Base-by-base conservation (phyloP, 192 early-diverging fungal genomes). In the Spinellus fusiger region DNA sequence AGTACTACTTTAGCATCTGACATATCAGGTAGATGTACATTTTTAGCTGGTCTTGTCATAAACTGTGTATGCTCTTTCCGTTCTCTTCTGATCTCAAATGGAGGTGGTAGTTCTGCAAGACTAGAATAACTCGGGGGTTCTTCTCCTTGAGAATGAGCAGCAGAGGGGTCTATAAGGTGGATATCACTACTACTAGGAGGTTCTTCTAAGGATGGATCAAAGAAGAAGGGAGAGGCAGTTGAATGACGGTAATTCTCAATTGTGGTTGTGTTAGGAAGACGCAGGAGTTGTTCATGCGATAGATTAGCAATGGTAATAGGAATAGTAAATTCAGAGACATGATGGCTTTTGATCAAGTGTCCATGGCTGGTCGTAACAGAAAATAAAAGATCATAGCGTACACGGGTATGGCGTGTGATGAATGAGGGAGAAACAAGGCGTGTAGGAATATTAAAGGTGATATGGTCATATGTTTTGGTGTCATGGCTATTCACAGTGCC, bases 391-490 rank as follows among this genome's bases (percentile, higher is more conserved):
- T 73, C 73, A 32, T 77, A 77, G 29, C 67, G 58, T 2, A 77
- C 73, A 9, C 75, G 56, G n/a, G 73, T 70, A 57, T 77, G 75
- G 4, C 65, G 65, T 22, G 72, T 66, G 5, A 61, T 48, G 62
- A 65, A 74, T 26, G 73, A 64, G 6, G 75, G 75, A 9, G 72
- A 70, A 3, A 77, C 69, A 8, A 74, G 69, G 3, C 72, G 68
- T 20, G 65, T 74, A 48, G 75, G 75, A 16, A 77, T 63, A 16
- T 62, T 49, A 47, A 77, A 68, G 0, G 23, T 16, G 29, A 71
- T 12, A n/a, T 26, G 16, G 50, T 71, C 58, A 1, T 51, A 56
- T 31, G 55, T 23, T 8, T 65, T 35, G 5, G 64, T 65, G 0
- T 47, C 37, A 13, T 27, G 20, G 9, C 28, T n/a, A 4, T 34